phyloP scores from a whole-genome alignment of 768 basidiomycete species.

The Rhodotorula babjevae region DNA sequence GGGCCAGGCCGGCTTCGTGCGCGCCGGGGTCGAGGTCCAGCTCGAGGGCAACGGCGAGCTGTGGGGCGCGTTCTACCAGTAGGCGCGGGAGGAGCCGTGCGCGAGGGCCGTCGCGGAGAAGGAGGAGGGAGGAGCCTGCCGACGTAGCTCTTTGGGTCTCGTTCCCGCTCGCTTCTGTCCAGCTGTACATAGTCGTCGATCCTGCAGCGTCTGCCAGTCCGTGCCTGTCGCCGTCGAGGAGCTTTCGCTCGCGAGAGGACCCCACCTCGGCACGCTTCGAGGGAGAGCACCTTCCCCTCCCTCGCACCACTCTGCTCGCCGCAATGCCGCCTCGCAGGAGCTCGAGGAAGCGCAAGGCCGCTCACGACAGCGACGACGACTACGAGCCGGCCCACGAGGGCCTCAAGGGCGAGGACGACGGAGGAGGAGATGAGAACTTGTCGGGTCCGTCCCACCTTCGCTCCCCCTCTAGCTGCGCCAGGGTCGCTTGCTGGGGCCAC shows the following conservation, averaged over 20 bases:
- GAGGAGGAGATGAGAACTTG: background rate
- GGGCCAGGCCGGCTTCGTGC: slow-evolving; percentile 35
- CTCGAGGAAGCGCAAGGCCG: background rate
- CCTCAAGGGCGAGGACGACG: background rate
- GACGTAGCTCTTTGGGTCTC: no score
- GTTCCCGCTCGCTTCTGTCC: background rate
- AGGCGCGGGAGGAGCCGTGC: background rate
- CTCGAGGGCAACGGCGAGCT: slow-evolving; percentile 19
- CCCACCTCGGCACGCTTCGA: background rate
- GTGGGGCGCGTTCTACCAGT: slow-evolving; percentile 40
- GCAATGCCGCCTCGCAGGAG: slow-evolving; percentile 14
- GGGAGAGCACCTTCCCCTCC: background rate
- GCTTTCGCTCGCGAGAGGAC: background rate
- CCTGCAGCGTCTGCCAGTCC: no score
- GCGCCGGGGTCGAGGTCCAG: slow-evolving; percentile 16
- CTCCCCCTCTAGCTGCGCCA: background rate
- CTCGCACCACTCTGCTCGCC: background rate
- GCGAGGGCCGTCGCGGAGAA: no score
- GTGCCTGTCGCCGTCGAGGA: background rate
- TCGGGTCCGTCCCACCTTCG: background rate
- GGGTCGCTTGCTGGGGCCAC: no score
- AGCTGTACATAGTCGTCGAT: background rate
- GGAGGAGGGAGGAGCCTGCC: no score
- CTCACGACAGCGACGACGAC: background rate
- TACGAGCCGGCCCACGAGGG: background rate